Base-by-base conservation (phyloP, 257 asterid species). In the Solanum bulbocastanum region DNA sequence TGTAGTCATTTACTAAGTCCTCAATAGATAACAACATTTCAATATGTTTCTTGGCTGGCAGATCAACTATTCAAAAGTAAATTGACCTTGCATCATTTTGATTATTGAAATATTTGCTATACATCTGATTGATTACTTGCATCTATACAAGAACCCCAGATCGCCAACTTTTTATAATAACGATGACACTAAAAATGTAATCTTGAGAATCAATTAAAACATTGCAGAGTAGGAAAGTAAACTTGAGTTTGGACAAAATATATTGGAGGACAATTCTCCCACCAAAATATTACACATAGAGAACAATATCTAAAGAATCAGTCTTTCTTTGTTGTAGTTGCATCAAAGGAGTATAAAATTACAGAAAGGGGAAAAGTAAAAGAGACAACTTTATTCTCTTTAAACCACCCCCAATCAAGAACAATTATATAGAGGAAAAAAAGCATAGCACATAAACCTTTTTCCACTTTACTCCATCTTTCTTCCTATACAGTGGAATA, bases 321-420 rank as follows among this genome's bases (percentile, higher is more conserved):
- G 69, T 74, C 90, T 90, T 88, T 83, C 76, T 85, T 44, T 92
- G 86, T 81, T 89, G 90, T 66, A 90, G 90, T 90, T 88, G 79
- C 91, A 87, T 88, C 66, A 87, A 88, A 79, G 84, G 88, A 89
- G 88, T 79, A 87, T 74, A 90, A 90, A 86, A 90, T 84, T 87
- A 90, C 91, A 91, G 71, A 66, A 90, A 88, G 85, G 92, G 95
- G 92, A 88, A 49, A 91, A 93, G 94, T 85, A 93, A 94, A 95
- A 94, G 98, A 94, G 96, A 92, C 87, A 90, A 83, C 93, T 92
- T 95, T 92, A 92, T 95, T 91, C 98, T 88, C 98, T 90, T 79
- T 27, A 74, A 83, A 88, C 93, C 88, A 87, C 84, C 93, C 94
- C 94, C 42, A 85, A 75, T 89, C 87, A 90, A 88, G 87, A 88